A percentile compares a stretch with the other conserved stretches of the same genome.
Conservation (phyloP, 805 yeast genomes). For the Metschnikowia lochheadii region DNA sequence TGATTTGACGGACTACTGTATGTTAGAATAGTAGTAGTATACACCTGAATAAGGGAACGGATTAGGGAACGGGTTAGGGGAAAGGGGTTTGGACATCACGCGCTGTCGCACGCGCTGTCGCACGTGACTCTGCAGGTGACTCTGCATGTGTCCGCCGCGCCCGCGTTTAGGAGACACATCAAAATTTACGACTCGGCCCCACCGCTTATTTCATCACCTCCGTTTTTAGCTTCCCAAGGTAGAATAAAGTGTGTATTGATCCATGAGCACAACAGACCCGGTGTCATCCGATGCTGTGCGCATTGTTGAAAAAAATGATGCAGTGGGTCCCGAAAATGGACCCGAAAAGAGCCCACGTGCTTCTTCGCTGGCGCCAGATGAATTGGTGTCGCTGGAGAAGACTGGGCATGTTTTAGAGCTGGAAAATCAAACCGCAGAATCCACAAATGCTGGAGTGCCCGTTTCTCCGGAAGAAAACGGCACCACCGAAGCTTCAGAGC, state of each 20-base stretch:
- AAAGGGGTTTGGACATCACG: no score
- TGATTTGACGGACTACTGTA: no score
- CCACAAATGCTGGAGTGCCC: neutral
- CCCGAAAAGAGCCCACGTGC: neutral
- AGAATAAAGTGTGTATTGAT: neutral
- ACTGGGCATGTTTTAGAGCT: no score
- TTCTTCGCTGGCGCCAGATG: no score
- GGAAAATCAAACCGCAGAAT: no score
- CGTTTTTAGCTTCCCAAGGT: neutral
- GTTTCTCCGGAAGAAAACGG: slow-evolving; percentile 5
- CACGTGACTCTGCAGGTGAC: no score
- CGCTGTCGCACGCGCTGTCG: no score
- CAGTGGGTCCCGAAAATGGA: neutral
- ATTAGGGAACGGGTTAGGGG: no score
- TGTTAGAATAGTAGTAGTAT: no score
- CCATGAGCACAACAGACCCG: neutral
- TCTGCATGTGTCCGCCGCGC: no score
- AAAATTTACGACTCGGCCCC: neutral
- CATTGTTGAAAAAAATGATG: neutral
- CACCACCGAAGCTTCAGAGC: neutral
- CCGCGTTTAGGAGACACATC: neutral
- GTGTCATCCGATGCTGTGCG: neutral
- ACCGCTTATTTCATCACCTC: neutral
- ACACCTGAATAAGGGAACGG: no score
- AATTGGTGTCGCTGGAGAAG: neutral